These are phyloP conservation scores for Spinellus fusiger DNA, from an alignment of 192 early-diverging fungal species.

Conservation along the genomic window DNA sequence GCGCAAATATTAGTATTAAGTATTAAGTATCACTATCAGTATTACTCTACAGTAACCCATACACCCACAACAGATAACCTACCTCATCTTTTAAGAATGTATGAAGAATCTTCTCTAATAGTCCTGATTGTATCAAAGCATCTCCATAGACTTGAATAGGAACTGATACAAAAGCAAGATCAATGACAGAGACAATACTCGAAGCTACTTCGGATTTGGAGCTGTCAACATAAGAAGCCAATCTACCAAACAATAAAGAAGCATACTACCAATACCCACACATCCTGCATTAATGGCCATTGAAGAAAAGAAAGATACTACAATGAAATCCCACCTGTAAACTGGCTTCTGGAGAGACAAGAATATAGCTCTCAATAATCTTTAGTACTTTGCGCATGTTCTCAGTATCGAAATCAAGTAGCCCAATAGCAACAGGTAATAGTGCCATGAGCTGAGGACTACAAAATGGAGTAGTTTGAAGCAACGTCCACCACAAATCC, in stretches of 20 bases:
- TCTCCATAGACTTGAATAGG: conserved; percentile 43
- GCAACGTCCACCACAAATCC: conserved; percentile 81
- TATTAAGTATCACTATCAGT: not conserved
- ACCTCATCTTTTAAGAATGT: conserved; percentile 50
- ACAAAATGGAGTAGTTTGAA: conserved; percentile 58
- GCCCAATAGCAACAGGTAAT: conserved; percentile 48
- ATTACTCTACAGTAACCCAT: no score
- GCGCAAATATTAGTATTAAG: not conserved
- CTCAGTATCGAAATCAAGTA: conserved; percentile 75
- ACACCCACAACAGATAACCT: conserved; percentile 7
- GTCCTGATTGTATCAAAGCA: conserved; percentile 44
- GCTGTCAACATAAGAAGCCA: conserved; percentile 4
- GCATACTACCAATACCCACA: conserved; percentile 2
- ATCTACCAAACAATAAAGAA: not conserved
- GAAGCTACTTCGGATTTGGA: conserved; percentile 49
- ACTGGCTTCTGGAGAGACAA: conserved; percentile 53
- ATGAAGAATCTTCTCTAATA: conserved; percentile 50
- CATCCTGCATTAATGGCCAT: not conserved
- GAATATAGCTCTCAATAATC: conserved; percentile 81
- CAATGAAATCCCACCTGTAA: conserved; percentile 54
- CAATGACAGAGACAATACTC: conserved; percentile 55
- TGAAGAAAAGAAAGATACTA: not conserved
- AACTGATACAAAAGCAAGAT: conserved; percentile 44
- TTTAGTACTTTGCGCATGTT: conserved; percentile 66
- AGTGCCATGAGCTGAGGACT: conserved; percentile 54